Evolutionary conservation across 768 basidiomycete species (phyloP), one percentile per base, ranked within the genome.

Genomic region (Dendrothele bispora): DNA sequence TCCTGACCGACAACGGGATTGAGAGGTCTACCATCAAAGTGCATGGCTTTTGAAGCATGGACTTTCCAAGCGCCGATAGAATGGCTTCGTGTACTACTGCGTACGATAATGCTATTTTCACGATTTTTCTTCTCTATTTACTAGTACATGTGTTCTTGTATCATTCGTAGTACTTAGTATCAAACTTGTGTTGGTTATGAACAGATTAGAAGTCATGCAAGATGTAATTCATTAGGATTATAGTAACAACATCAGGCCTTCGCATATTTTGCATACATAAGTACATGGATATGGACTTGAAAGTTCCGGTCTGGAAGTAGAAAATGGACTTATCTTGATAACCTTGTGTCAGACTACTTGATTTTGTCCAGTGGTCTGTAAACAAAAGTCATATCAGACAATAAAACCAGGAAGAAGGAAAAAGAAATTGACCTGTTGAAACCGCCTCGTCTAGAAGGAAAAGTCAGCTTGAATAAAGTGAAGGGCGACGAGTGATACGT

Each of bases 291-390:
- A n/a, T n/a, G n/a, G n/a, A n/a, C n/a, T n/a, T n/a, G n/a, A n/a
- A n/a, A n/a, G n/a, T n/a, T n/a, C n/a, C n/a, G n/a, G n/a, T n/a
- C n/a, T n/a, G n/a, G n/a, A n/a, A n/a, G n/a, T n/a, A n/a, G n/a
- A n/a, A n/a, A n/a, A n/a, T n/a, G n/a, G n/a, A n/a, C n/a, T n/a
- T n/a, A n/a, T n/a, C n/a, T n/a, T n/a, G n/a, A n/a, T n/a, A n/a
- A n/a, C n/a, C n/a, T n/a, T n/a, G n/a, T n/a, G n/a, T n/a, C n/a
- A 37, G 14, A 22, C 49, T 76, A 95, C 70, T 95, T 95, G 76
- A 97, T 93, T 73, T 95, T 95, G 70, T 97, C 95, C 52, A 98
- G 69, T 15, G 95, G 94, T 57, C 93, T 91, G 65, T 42, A 54
- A 55, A 58, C 26, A 56, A 55, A 36, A 27, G 27, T 21, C 7